Base-by-base conservation (phyloP, 129 eudicot species). In the Solidago caesia region DNA sequence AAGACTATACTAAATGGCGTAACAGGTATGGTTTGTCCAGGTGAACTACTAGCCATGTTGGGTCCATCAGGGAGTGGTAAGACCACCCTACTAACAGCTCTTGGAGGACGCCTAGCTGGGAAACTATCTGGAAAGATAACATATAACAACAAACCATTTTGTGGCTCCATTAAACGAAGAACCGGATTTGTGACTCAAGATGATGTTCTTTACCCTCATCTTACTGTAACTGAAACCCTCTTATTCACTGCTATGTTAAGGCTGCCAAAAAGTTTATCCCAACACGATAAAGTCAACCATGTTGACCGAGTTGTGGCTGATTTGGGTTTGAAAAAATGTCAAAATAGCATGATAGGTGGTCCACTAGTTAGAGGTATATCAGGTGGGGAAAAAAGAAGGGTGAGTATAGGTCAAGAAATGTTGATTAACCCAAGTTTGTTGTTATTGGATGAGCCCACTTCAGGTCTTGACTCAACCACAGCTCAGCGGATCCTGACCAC, bases 11-110 rank as follows among this genome's bases (percentile, higher is more conserved):
- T 95, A 65, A 95, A 91, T 45, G 97, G 99, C 12, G 82, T 95
- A 10, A 83, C 92, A 2, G 97, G 99, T 27, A 81, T 73, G 78
- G 99, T 89, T 43, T 76, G 80, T 74, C 99, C 99, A 33, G 99
- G 99, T 71, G 97, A 95, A 82, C 77, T 95, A 29, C 83, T 95
- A 62, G 99, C 94, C n/a, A 95, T 95, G 99, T 75, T 95, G 44
- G 99, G 99, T 39, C 99, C 99, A 60, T 95, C 99, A 0, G 99
- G 99, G 70, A 95, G 99, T 49, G 99, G 99, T 44, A 95, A 95
- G 76, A 95, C 99, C 67, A 95, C 97, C 74, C 82, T 95, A 14
- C 89, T 95, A 2, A 90, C 97, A 7, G 99, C 97, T 45, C 87
- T 95, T 0, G 97, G 99, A 46, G 99, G 99, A n/a, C 91, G 97